Evolutionary conservation across 768 basidiomycete species (phyloP), one percentile per base, ranked within the genome.

Genomic region (Termitomyces sp.): DNA sequence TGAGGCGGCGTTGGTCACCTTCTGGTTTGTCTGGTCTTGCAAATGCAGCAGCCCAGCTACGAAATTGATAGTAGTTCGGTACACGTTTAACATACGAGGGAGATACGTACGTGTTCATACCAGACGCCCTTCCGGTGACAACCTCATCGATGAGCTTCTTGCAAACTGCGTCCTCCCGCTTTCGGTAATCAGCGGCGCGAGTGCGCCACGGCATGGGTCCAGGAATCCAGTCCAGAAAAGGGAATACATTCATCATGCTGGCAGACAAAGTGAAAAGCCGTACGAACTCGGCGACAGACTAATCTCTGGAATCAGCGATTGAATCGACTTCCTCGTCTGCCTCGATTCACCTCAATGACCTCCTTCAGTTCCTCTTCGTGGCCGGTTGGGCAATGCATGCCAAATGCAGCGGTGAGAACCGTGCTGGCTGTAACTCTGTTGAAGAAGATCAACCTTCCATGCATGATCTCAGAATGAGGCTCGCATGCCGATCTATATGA

Each of bases 191-290:
- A 1, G 31, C 3, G 4, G 53, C 53, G n/a, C 44, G 53, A 27
- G 44, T 46, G 11, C 53, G 31, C 53, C 53, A 54, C 2, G 53
- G 53, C 53, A 54, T 54, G 1, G 44, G 44, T 40, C 54, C 54
- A 21, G 45, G 54, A 19, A 47, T 47, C 5, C 19, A 41, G 16
- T 55, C 45, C 23, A 55, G 11, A 7, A 55, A 55, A n/a, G 54
- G 45, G 12, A 55, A 29, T 34, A 55, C n/a, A 17, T 55, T 47
- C 25, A 47, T 55, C 7, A 55, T 55, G 23, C 54, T 55, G 23
- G 54, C 37, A 12, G 45, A 46, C 3, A 45, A 45, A 14, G 54
- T 47, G 27, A 37, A 47, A 5, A 55, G 54, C 10, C 47, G 54
- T 12, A 32, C 45, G 9, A 40, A 41, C 2, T 55, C 45, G 6